Evolutionary conservation across 2,329 filamentous ascomycete genomes (phyloP).

Genomic region (Sarocladium brachiariae): DNA sequence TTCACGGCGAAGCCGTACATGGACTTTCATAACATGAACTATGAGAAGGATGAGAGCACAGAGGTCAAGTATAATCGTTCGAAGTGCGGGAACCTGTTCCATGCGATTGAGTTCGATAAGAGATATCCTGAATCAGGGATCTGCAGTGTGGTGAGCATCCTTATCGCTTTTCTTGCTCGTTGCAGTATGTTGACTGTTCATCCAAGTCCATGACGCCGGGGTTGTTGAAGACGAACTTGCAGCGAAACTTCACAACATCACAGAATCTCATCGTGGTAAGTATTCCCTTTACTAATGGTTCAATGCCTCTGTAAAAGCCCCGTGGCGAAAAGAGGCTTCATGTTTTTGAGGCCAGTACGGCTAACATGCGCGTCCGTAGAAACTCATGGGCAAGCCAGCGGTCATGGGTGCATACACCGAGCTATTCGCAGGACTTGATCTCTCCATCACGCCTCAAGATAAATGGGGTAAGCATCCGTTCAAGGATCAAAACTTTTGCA

Average conservation of each 20-base stretch:
- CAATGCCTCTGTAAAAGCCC: not conserved
- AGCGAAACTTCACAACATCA: not conserved
- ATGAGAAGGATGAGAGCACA: conserved; percentile 10
- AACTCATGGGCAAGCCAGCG: conserved; percentile 14
- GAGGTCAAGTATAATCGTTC: not conserved
- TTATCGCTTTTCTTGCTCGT: not conserved
- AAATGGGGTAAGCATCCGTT: conserved; percentile 14
- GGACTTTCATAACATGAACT: conserved; percentile 13
- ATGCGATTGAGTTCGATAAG: not conserved
- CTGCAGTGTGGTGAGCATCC: not conserved
- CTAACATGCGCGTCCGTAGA: not conserved
- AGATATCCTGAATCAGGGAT: not conserved
- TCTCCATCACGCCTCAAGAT: conserved; percentile 28
- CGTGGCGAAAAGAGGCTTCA: not conserved
- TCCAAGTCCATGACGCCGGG: conserved; percentile 26
- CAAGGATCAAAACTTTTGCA: too few relatives aligned
- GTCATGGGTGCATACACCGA: conserved; percentile 34
- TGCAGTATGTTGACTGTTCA: not conserved
- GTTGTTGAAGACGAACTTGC: conserved; percentile 8
- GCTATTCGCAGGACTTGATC: conserved; percentile 33
- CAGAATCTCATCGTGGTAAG: conserved; percentile 2
- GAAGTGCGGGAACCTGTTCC: not conserved
- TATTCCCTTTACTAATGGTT: not conserved
- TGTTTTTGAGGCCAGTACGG: not conserved
- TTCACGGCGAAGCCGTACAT: conserved; percentile 6